Percentiles rank a stretch among this genome's conserved stretches.
Conservation (phyloP, 768 basidiomycete genomes). For the Cubamyces sp. region DNA sequence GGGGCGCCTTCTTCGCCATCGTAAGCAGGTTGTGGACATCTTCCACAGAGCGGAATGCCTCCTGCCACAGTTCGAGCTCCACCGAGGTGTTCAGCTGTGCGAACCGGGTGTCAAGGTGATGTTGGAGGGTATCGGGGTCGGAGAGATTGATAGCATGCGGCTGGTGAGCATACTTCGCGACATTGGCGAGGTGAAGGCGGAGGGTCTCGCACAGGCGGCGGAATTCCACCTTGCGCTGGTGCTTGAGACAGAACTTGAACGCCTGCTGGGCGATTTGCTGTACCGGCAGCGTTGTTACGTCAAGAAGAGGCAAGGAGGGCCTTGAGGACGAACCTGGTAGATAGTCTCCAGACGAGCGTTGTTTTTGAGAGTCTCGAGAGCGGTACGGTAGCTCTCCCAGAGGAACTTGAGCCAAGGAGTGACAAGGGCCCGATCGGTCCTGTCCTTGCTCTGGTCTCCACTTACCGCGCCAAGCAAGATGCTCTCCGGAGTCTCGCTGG, state of each 20-base stretch:
- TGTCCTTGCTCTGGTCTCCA: conserved; percentile 88
- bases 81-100: conserved; percentile 96
- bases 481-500: conserved; percentile 92
- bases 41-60: conserved; percentile 97
- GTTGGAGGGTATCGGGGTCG: conserved; percentile 92
- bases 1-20: conserved; percentile 90
- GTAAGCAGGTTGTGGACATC: conserved; percentile 96
- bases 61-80: conserved; percentile 98
- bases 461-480: conserved; percentile 90
- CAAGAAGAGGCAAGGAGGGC: neutral
- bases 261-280: conserved; percentile 97
- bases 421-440: conserved; percentile 92
- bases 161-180: conserved; percentile 94
- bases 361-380: conserved; percentile 94
- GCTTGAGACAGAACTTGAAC: conserved; percentile 93
- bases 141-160: conserved; percentile 93
- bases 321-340: conserved; percentile 72
- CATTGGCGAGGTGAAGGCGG: conserved; percentile 90
- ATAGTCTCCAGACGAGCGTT: conserved; percentile 90
- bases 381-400: conserved; percentile 98
- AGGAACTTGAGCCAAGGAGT: conserved; percentile 98
- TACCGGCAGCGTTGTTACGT: conserved; percentile 6
- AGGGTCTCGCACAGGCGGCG: conserved; percentile 95
- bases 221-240: conserved; percentile 96
- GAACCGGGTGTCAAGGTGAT: conserved; percentile 96